phyloP scores from a whole-genome alignment of 257 asterid species.

The Rauvolfia tetraphylla region DNA sequence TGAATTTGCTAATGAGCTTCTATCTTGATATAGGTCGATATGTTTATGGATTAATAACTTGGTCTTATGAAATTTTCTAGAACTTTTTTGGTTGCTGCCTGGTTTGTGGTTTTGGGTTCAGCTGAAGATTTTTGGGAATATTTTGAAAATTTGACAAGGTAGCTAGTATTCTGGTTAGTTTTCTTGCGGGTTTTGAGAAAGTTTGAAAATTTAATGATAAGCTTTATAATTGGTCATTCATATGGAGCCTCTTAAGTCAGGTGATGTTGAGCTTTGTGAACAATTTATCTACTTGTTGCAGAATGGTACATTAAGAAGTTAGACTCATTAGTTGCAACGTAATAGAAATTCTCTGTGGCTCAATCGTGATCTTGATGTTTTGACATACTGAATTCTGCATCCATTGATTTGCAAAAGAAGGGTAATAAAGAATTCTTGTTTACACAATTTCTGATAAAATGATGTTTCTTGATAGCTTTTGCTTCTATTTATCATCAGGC shows the following conservation, averaged over 20 bases:
- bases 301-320: background rate
- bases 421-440: background rate
- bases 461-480: background rate
- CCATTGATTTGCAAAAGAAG: background rate
- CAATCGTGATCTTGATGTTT: background rate
- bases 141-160: background rate
- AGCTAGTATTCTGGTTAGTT: background rate
- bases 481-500: conserved; percentile 30
- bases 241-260: background rate
- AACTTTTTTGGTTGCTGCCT: too few species aligned
- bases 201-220: background rate
- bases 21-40: background rate
- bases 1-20: background rate
- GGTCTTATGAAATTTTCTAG: background rate
- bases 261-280: background rate
- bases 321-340: background rate
- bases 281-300: background rate
- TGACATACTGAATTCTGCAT: background rate
- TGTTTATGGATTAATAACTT: conserved; percentile 18
- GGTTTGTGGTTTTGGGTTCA: background rate
- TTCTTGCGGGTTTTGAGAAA: background rate
- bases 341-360: background rate
- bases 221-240: background rate
- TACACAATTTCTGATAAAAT: background rate
- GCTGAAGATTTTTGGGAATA: background rate